phyloP scores from a whole-genome alignment of 768 basidiomycete species.

The Lenzites betulinus region DNA sequence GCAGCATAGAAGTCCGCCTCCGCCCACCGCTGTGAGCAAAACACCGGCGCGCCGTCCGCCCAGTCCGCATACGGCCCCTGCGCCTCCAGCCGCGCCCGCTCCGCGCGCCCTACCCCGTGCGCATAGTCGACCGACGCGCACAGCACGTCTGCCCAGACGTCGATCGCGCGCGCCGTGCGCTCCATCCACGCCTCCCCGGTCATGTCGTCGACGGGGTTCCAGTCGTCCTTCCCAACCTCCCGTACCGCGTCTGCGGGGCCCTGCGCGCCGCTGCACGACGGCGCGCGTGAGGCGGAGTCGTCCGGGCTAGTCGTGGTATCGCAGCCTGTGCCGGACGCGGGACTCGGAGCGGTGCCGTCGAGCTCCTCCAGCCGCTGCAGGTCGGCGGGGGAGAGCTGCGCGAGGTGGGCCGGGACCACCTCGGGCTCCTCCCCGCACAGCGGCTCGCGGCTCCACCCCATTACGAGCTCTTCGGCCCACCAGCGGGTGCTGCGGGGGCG shows the following conservation, averaged over 20 bases:
- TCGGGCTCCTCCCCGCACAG: constrained; percentile 9
- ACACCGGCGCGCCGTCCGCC: not conserved
- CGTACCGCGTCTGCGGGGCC: not conserved
- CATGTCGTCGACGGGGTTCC: not conserved
- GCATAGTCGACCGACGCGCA: not conserved
- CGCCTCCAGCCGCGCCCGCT: not conserved
- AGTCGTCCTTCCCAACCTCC: not conserved
- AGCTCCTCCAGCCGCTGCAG: not conserved
- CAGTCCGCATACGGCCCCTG: constrained; percentile 1
- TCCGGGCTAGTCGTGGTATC: too few relatives aligned
- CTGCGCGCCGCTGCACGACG: too few relatives aligned
- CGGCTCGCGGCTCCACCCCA: not conserved
- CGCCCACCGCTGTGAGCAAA: not conserved
- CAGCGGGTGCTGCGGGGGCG: not conserved
- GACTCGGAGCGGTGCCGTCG: too few relatives aligned
- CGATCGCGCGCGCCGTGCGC: not conserved
- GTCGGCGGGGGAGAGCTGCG: constrained; percentile 7
- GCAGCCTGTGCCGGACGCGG: too few relatives aligned
- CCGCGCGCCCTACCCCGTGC: constrained; percentile 1
- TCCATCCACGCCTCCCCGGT: not conserved
- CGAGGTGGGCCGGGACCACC: not conserved
- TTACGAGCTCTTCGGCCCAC: constrained; percentile 6
- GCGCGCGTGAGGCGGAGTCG: too few relatives aligned
- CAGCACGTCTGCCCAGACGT: not conserved
- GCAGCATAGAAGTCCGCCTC: not conserved